A percentile compares a stretch with the other conserved stretches of the same genome.
Conservation (phyloP, 345 rosid species). For the Draba incana region DNA sequence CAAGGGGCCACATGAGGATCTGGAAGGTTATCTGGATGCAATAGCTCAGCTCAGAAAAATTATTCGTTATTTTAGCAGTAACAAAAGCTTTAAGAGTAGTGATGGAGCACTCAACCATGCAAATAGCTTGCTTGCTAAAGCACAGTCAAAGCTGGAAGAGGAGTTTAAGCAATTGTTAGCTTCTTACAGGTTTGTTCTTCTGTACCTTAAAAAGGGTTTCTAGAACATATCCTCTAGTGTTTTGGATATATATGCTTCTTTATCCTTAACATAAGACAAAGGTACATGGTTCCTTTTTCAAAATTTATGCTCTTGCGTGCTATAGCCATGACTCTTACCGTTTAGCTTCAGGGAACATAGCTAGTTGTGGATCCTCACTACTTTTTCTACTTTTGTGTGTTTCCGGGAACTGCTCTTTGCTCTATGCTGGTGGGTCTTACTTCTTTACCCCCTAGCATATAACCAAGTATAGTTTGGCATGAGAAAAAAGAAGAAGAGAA, state of each 20-base stretch:
- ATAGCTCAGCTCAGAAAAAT: constrained; percentile 82
- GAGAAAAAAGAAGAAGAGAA: background rate
- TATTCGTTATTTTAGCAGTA: constrained; percentile 68
- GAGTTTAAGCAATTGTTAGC: constrained; percentile 83
- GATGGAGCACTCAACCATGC: constrained; percentile 75
- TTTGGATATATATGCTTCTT: too few species aligned
- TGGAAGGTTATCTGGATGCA: constrained; percentile 88
- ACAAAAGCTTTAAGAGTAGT: constrained; percentile 69
- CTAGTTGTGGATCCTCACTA: constrained; percentile 11
- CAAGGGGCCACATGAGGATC: constrained; percentile 92
- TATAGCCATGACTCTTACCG: background rate
- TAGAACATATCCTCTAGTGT: background rate
- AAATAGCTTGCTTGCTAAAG: constrained; percentile 78
- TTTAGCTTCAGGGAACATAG: background rate
- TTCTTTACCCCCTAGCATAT: background rate
- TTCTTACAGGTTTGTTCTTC: constrained; percentile 71
- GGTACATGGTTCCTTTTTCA: background rate
- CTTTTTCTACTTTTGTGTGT: background rate
- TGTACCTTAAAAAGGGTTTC: constrained; percentile 12
- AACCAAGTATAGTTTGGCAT: background rate
- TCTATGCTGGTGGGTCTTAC: background rate
- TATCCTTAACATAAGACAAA: too few species aligned
- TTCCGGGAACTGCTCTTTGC: background rate
- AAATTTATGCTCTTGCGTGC: constrained; percentile 2
- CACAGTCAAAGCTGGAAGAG: constrained; percentile 90